Conservation (phyloP, 1,284 basidiomycete genomes). For the Austroboletus rostrupii region DNA sequence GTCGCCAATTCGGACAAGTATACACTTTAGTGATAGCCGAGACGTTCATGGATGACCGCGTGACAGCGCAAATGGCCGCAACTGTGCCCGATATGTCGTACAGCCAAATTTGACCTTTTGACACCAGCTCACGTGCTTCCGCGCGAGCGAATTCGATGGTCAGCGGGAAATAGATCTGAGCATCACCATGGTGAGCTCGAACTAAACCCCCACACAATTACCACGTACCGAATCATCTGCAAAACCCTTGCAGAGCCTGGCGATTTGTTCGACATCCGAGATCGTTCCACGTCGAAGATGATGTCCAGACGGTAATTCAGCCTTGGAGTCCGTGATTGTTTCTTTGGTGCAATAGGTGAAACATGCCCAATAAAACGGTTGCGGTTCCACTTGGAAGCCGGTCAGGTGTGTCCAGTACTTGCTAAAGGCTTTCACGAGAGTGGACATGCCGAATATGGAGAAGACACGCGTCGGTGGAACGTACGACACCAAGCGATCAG, state of each 20-base stretch:
- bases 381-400: slow-evolving; percentile 36
- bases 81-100: slow-evolving; percentile 44
- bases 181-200: slow-evolving; percentile 3
- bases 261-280: slow-evolving; percentile 44
- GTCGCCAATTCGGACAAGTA: slow-evolving; percentile 41
- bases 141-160: slow-evolving; percentile 37
- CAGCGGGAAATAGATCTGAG: slow-evolving; percentile 56
- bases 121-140: slow-evolving; percentile 54
- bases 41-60: slow-evolving; percentile 38
- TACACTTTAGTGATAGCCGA: slow-evolving; percentile 51
- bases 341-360: slow-evolving; percentile 50
- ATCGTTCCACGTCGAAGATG: slow-evolving; percentile 38
- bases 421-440: slow-evolving; percentile 46
- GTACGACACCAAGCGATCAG: slow-evolving; percentile 34
- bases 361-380: slow-evolving; percentile 62
- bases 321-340: slow-evolving; percentile 35
- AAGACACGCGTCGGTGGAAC: slow-evolving; percentile 52
- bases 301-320: slow-evolving; percentile 33
- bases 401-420: slow-evolving; percentile 52
- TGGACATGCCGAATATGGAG: slow-evolving; percentile 60
- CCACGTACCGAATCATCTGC: slow-evolving; percentile 53
- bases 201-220: not conserved
- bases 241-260: slow-evolving; percentile 52
- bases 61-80: slow-evolving; percentile 61
- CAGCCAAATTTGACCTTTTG: slow-evolving; percentile 58